phyloP scores from a whole-genome alignment of 108 stramenopile species.

The Bacterosira constricta region DNA sequence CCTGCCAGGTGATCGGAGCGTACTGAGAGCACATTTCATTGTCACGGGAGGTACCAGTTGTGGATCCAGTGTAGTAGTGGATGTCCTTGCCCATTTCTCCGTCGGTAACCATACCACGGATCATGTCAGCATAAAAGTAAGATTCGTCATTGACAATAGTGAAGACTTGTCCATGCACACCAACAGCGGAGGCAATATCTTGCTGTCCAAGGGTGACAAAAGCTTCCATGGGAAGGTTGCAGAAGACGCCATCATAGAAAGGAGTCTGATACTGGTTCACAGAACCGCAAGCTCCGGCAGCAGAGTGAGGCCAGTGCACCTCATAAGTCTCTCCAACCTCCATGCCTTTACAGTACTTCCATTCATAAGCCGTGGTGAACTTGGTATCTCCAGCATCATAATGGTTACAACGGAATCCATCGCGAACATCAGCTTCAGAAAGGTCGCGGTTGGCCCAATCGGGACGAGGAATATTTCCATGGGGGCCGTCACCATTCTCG shows the following conservation, averaged over 20 bases:
- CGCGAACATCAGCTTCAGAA: slow-evolving; percentile 13
- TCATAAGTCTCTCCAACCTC: slow-evolving; percentile 54
- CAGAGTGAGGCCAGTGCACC: slow-evolving; percentile 58
- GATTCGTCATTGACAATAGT: slow-evolving; percentile 56
- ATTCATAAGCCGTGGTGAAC: slow-evolving; percentile 40
- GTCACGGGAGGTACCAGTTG: slow-evolving; percentile 56
- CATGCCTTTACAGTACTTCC: slow-evolving; percentile 53
- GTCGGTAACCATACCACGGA: slow-evolving; percentile 44
- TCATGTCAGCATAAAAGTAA: slow-evolving; percentile 54
- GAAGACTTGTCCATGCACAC: slow-evolving; percentile 55
- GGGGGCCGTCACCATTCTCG: not conserved
- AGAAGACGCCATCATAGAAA: slow-evolving; percentile 61
- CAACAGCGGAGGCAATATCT: slow-evolving; percentile 23
- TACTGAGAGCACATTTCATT: slow-evolving; percentile 65
- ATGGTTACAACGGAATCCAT: slow-evolving; percentile 42
- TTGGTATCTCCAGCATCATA: slow-evolving; percentile 29
- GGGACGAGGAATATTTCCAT: slow-evolving; percentile 21
- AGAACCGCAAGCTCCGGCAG: slow-evolving; percentile 48
- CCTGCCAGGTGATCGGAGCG: slow-evolving; percentile 73
- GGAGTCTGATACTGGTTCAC: slow-evolving; percentile 54
- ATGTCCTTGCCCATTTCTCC: slow-evolving; percentile 56
- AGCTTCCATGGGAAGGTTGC: slow-evolving; percentile 20
- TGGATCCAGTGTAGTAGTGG: slow-evolving; percentile 67
- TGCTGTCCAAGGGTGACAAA: slow-evolving; percentile 4
- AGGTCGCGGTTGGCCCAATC: slow-evolving; percentile 23